phyloP scores from a whole-genome alignment of 192 early-diverging fungal species.

The Coemansia sp. region DNA sequence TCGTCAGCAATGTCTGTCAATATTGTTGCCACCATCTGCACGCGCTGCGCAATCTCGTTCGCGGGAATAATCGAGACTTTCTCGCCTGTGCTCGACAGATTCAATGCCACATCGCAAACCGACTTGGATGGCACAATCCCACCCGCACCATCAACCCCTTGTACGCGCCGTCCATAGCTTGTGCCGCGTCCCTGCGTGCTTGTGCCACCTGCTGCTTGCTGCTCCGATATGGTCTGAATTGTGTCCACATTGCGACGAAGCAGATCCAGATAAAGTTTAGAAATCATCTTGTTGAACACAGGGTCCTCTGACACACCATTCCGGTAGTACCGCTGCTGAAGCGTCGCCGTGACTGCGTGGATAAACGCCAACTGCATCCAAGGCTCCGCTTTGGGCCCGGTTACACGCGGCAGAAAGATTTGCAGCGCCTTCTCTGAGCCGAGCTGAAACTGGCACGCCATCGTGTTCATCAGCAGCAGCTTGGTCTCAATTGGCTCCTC shows the following conservation, averaged over 20 bases:
- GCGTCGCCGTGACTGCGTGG: slow-evolving; percentile 60
- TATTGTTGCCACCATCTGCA: slow-evolving; percentile 76
- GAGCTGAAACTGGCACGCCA: slow-evolving; percentile 75
- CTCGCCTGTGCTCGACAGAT: slow-evolving; percentile 45
- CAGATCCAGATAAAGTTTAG: slow-evolving; percentile 41
- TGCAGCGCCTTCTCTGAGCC: slow-evolving; percentile 74
- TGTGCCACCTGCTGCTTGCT: slow-evolving; percentile 39
- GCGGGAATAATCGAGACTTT: slow-evolving; percentile 48
- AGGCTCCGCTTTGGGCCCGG: slow-evolving; percentile 67
- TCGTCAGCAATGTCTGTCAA: slow-evolving; percentile 73
- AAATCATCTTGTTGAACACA: slow-evolving; percentile 44
- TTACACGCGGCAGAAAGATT: slow-evolving; percentile 67
- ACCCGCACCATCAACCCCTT: slow-evolving; percentile 6
- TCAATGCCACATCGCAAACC: slow-evolving; percentile 53
- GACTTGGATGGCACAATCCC: slow-evolving; percentile 17
- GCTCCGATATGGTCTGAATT: slow-evolving; percentile 52
- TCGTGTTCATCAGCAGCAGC: slow-evolving; percentile 66
- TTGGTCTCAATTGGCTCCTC: slow-evolving; percentile 75
- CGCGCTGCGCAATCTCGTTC: slow-evolving; percentile 64
- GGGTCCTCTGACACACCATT: slow-evolving; percentile 15
- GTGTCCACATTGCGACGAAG: slow-evolving; percentile 51
- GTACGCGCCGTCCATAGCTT: slow-evolving; percentile 42
- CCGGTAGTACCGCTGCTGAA: slow-evolving; percentile 29
- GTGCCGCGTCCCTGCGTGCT: slow-evolving; percentile 31
- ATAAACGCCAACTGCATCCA: slow-evolving; percentile 80